Base-by-base conservation (phyloP, 768 basidiomycete genomes). In the Tylopilus balloui region DNA sequence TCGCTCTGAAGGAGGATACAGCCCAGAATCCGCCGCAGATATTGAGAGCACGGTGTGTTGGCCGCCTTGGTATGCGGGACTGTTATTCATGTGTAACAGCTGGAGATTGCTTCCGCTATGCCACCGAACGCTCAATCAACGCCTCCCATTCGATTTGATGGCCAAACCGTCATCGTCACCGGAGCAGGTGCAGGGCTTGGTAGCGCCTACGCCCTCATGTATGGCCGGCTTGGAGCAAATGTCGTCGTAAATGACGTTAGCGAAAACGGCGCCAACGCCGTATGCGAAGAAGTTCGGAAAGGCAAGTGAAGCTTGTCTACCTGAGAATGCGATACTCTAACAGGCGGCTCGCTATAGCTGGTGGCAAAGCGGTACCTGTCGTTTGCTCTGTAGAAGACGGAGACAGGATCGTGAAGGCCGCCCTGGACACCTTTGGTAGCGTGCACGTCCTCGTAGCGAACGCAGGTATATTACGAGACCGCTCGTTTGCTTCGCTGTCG, bases 181-280 rank as follows among this genome's bases (percentile, higher is more conserved):
- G 96, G 95, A 32, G 90, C 93, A 7, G 95, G 95, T 35, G 91
- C 88, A 23, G 96, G 95, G 45, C 82, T 99, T 25, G 96, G 96
- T 15, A 84, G 96, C 24, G 80, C 81, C 2, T 96, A 98, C 63
- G 89, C 96, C 0, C 76, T 86, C 36, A 89, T 97, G 88, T 98
- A 87, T 62, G 89, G 79, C 21, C 83, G 79, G 46, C 81, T 94
- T 9, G 95, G 96, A n/a, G 95, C 92, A 10, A 96, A 96, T 59
- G 89, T 99, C 27, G 88, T 98, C 38, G 82, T 98, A 36, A 99
- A 98, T 65, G 96, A 99, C 61, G 85, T 97, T 40, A 92, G 78
- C 64, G 86, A 85, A 62, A 89, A 92, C 58, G 85, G 79, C 2
- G 93, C 93, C 7, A 80, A 81, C 19, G 71, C 78, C 8, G 93